Base-by-base conservation (phyloP, 495 filamentous ascomycete species). In the Tuber aestivum region DNA sequence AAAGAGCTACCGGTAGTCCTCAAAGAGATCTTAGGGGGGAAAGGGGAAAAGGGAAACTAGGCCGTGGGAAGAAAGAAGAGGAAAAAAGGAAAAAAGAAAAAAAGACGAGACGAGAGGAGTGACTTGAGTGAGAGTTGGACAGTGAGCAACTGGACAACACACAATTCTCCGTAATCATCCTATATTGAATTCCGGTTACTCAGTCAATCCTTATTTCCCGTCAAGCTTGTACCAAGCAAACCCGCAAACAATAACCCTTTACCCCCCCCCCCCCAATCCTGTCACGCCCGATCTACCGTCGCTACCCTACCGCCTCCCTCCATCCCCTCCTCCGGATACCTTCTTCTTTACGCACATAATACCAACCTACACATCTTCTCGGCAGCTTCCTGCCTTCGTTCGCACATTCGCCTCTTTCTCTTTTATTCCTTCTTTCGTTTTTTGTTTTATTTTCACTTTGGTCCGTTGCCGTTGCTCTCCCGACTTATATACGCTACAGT, bases 241-340 rank as follows among this genome's bases (percentile, higher is more conserved):
- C 78, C 78, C 73, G 72, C 76, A 81, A 81, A 81, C 78, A 81
- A 75, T 72, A 71, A 3, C 50, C 76, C 18, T n/a, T 73, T 61
- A 41, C 10, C 42, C 48, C 69, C 23, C 73, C 48, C 69, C 23
- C 73, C 76, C 76, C 78, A 72, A 78, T 70, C 76, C 77, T 79
- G 69, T 77, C 76, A 73, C 77, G 70, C 72, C 71, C 74, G 42
- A 72, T 75, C 68, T 71, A 74, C 79, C 80, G 80, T 78, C 74
- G 73, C 74, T 74, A 82, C 81, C 72, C 81, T 83, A 70, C 77
- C 82, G 72, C 40, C 83, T 82, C 72, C 75, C 77, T 79, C 35
- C 23, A 48, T 71, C 78, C 78, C 77, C 73, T 80, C 78, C 72
- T 73, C 68, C 74, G 79, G 74, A 71, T 77, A 78, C 78, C 79